Evolutionary conservation across 2,329 filamentous ascomycete genomes (phyloP).

Genomic region (Colletotrichum sojae): DNA sequence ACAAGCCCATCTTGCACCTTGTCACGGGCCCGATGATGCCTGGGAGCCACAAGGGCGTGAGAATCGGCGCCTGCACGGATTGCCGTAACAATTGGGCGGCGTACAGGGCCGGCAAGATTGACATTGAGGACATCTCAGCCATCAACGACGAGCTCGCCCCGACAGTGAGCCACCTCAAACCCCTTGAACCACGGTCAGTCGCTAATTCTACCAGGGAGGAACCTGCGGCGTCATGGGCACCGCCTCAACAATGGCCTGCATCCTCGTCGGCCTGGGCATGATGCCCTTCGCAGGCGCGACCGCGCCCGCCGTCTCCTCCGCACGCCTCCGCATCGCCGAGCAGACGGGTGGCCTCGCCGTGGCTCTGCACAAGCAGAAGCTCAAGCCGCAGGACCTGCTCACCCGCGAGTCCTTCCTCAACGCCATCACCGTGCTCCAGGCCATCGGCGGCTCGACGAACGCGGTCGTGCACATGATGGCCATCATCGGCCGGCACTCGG

Average conservation of each 20-base stretch:
- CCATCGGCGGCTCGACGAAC: constrained; percentile 88
- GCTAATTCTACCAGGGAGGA: constrained; percentile 64
- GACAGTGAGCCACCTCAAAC: constrained; percentile 62
- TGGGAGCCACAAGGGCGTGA: constrained; percentile 73
- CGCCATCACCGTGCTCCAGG: constrained; percentile 88
- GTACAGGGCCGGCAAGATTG: constrained; percentile 75
- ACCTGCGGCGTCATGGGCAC: constrained; percentile 95
- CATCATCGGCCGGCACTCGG: constrained; percentile 81
- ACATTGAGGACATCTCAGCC: constrained; percentile 79
- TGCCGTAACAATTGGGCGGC: constrained; percentile 82
- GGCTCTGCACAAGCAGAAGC: constrained; percentile 73
- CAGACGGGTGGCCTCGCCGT: constrained; percentile 80
- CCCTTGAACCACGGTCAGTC: background rate
- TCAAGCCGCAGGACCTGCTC: constrained; percentile 78
- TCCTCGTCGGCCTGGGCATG: constrained; percentile 86
- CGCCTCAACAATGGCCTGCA: constrained; percentile 89
- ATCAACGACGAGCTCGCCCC: constrained; percentile 82
- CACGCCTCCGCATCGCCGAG: constrained; percentile 85
- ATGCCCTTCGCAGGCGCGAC: constrained; percentile 83
- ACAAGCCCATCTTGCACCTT: constrained; percentile 78
- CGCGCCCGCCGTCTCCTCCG: constrained; percentile 82
- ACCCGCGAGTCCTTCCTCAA: constrained; percentile 86
- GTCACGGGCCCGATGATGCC: constrained; percentile 84
- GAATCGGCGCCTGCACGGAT: constrained; percentile 82
- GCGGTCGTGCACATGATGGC: constrained; percentile 89